Evolutionary conservation across 768 basidiomycete species (phyloP).

Genomic region (Podaxis rugospora): DNA sequence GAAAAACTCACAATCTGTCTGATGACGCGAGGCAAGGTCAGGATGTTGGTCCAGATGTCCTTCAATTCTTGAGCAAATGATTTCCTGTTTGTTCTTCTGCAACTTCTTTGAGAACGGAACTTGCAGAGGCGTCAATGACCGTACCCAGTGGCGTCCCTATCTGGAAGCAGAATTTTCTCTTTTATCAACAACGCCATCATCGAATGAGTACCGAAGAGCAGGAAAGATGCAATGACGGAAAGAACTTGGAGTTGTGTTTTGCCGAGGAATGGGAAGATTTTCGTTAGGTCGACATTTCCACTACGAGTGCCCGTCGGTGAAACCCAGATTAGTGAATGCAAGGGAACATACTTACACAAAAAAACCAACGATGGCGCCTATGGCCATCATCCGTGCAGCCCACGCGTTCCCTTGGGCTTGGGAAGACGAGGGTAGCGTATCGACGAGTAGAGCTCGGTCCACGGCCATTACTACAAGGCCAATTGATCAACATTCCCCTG

Average conservation of each 20-base stretch:
- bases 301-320: conserved; percentile 31
- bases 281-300: conserved; percentile 75
- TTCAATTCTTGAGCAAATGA: conserved; percentile 41
- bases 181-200: conserved; percentile 58
- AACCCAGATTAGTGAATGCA: neutral
- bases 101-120: neutral
- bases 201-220: conserved; percentile 64
- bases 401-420: conserved; percentile 91
- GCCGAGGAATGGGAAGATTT: conserved; percentile 69
- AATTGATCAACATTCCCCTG: neutral
- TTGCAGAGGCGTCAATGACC: neutral
- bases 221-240: conserved; percentile 64
- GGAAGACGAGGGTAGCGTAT: conserved; percentile 65
- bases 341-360: conserved; percentile 59
- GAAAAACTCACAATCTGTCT: conserved; percentile 65
- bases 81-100: conserved; percentile 24
- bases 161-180: conserved; percentile 65
- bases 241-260: conserved; percentile 78
- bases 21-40: conserved; percentile 68
- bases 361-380: conserved; percentile 85
- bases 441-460: conserved; percentile 87
- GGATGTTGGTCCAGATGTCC: conserved; percentile 69
- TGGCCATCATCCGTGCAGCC: conserved; percentile 89
- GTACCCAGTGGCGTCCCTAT: conserved; percentile 14
- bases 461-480: conserved; percentile 70